These are phyloP conservation scores for Colletotrichum endophyticum DNA, from an alignment of 2,329 filamentous ascomycete genomes.

Conservation along the genomic window DNA sequence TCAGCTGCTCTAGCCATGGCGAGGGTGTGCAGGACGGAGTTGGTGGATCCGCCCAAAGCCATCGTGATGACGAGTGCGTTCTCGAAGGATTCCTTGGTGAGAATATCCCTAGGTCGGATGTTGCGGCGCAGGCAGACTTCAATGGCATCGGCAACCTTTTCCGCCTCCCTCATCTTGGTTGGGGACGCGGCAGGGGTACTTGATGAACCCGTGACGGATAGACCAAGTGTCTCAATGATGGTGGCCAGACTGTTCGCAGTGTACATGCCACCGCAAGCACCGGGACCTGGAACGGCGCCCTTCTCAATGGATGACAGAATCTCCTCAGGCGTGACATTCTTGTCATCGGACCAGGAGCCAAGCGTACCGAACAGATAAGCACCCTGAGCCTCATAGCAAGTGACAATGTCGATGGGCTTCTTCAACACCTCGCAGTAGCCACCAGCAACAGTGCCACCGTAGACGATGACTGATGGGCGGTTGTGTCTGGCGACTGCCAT, in stretches of 20 bases:
- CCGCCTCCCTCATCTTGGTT: constrained; percentile 85
- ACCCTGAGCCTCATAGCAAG: constrained; percentile 86
- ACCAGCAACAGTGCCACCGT: constrained; percentile 88
- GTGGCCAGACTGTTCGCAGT: constrained; percentile 95
- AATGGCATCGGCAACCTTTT: constrained; percentile 80
- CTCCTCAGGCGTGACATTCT: constrained; percentile 82
- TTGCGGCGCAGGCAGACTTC: constrained; percentile 79
- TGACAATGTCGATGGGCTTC: constrained; percentile 84
- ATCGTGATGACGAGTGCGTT: constrained; percentile 91
- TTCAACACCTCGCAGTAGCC: constrained; percentile 79
- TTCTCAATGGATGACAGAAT: constrained; percentile 59
- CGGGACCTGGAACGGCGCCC: constrained; percentile 70
- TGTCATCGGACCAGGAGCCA: constrained; percentile 66
- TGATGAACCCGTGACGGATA: constrained; percentile 82
- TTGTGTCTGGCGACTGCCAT: constrained; percentile 96
- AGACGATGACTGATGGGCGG: constrained; percentile 92
- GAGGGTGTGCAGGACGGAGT: constrained; percentile 86
- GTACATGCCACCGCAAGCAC: constrained; percentile 87
- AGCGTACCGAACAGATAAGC: constrained; percentile 76
- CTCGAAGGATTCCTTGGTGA: constrained; percentile 82
- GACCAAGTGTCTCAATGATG: constrained; percentile 86
- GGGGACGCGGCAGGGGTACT: constrained; percentile 82
- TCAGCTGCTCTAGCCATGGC: constrained; percentile 89
- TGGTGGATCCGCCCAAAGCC: constrained; percentile 87
- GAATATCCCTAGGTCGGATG: constrained; percentile 79